These are phyloP conservation scores for Hypomontagnella monticulosa DNA, from an alignment of 495 filamentous ascomycete genomes.

Conservation along the genomic window DNA sequence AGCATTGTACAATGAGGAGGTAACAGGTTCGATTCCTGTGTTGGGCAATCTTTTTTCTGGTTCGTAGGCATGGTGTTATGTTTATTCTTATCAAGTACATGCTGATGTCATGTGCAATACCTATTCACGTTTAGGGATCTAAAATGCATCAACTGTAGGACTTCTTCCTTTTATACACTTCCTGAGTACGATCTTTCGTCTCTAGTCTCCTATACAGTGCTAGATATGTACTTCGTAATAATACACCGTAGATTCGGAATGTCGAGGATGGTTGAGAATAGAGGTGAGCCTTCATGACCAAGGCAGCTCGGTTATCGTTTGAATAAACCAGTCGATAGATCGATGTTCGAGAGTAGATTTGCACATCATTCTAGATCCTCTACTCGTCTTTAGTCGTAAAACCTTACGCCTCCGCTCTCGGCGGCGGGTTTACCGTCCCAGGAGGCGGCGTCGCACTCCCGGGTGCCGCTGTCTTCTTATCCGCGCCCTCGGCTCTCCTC, in stretches of 20 bases:
- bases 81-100: no score
- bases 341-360: no score
- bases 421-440: constrained; percentile 10
- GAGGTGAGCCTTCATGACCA: no score
- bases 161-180: constrained; percentile 10
- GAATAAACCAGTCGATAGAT: background rate
- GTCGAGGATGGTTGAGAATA: background rate
- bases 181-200: background rate
- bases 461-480: constrained; percentile 1
- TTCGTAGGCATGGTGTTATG: no score
- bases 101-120: no score
- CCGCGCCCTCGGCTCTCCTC: constrained; percentile 26
- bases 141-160: background rate
- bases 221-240: constrained; percentile 8
- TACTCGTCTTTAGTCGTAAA: background rate
- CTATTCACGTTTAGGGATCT: background rate
- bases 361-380: background rate
- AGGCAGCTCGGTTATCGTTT: background rate
- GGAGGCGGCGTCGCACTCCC: constrained; percentile 23
- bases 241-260: constrained; percentile 1
- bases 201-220: background rate
- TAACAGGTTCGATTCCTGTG: no score
- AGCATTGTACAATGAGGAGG: no score
- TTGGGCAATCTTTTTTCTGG: no score
- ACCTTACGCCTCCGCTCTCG: constrained; percentile 20